Evolutionary conservation across 371 early-diverging fungal genomes (phyloP), one percentile per base, ranked within the genome.

Genomic region (Mucor lusitanicus): DNA sequence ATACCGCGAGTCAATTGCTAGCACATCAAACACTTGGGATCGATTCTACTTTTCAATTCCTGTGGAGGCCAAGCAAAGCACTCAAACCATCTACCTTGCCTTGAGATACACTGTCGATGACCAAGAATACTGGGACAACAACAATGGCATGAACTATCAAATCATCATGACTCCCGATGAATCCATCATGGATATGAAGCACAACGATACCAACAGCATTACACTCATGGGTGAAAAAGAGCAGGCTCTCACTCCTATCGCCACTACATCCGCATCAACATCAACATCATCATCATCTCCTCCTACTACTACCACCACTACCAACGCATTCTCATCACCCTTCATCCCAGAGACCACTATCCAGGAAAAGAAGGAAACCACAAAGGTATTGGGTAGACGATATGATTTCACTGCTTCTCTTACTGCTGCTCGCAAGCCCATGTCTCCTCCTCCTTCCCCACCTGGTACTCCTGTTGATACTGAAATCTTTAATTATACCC

Each of bases 101-200:
- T 39, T 82, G 0, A 62, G 65, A 28, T 82, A 92, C 65, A 74
- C 77, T 17, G 91, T 92, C 28, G 75, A 78, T 59, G 86, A 85
- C 39, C 76, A 79, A 33, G 90, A 90, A 66, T 84, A 79, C 68
- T 95, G 95, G 95, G 95, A 95, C 78, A 94, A 91, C 76, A 92
- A 94, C 78, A 74, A 73, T 39, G 91, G 91, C 12, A 68, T 72
- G 55, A 92, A 93, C 75, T 92, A 92, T 77, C 83, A 87, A 63
- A 64, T 88, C 39, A 73, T 82, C 33, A 69, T 84, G 6, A 58
- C 50, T 13, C 70, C 65, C 15, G 19, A 50, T 54, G 50, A 50
- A 50, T 50, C 50, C 21, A 25, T 21, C 11, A 23, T 25, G 19
- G 25, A 48, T 21, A 40, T 30, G 19, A 64, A 42, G 3, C 39